phyloP scores from a whole-genome alignment of 306 rosid species.

The Sicyos baderoa region DNA sequence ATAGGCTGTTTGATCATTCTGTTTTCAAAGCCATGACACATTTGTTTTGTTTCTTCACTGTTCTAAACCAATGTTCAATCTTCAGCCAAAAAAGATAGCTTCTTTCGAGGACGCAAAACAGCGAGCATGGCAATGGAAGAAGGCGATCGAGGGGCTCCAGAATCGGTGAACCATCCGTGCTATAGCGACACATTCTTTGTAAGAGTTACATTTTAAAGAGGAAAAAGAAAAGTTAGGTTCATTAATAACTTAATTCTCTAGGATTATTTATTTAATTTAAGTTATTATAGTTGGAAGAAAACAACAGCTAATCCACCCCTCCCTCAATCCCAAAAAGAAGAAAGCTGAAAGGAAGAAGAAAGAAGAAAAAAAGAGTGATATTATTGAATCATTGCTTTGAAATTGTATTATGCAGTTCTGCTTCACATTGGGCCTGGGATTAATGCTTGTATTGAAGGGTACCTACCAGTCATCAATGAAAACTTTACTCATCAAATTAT shows the following conservation, averaged over 20 bases:
- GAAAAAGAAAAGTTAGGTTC: slow-evolving; percentile 26
- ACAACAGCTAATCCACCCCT: slow-evolving; percentile 25
- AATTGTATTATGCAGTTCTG: slow-evolving; percentile 18
- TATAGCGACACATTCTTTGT: slow-evolving; percentile 35
- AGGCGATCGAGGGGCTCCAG: slow-evolving; percentile 95
- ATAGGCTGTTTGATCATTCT: not conserved
- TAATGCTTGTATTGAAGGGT: slow-evolving; percentile 10
- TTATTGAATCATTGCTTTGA: slow-evolving; percentile 5
- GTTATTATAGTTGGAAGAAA: slow-evolving; percentile 29
- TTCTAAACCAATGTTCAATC: slow-evolving; percentile 20
- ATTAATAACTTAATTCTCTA: slow-evolving; percentile 22
- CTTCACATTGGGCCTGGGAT: not conserved
- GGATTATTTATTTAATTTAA: slow-evolving; percentile 34
- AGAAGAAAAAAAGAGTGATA: not conserved
- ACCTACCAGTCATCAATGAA: slow-evolving; percentile 10
- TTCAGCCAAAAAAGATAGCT: slow-evolving; percentile 89
- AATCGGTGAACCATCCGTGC: slow-evolving; percentile 53
- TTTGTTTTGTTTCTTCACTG: not conserved
- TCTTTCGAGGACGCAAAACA: slow-evolving; percentile 89
- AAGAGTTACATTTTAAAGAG: slow-evolving; percentile 13
- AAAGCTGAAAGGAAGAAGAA: slow-evolving; percentile 8
- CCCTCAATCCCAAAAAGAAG: slow-evolving; percentile 14
- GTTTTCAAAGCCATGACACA: too few species aligned
- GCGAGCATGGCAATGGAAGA: slow-evolving; percentile 93
- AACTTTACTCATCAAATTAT: slow-evolving; percentile 12